Base-by-base conservation (phyloP, 2,329 filamentous ascomycete genomes). In the Exserohilum turcica region DNA sequence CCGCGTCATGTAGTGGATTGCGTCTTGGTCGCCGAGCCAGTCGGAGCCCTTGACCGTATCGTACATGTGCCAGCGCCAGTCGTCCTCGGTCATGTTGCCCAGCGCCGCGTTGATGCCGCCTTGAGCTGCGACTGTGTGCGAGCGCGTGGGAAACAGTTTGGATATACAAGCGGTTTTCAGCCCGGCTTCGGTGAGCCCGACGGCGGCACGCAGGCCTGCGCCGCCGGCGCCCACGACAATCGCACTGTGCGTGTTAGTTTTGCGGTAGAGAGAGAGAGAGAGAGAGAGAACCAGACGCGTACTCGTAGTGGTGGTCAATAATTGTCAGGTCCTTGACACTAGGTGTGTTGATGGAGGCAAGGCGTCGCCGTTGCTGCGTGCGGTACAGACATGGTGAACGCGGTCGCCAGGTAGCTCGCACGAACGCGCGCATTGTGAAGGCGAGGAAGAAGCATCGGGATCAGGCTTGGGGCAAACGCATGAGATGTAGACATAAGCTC, bases 101-200 rank as follows among this genome's bases (percentile, higher is more conserved):
- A 84, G 71, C 3, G 82, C 82, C 8, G 82, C 82, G 67, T 84
- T 84, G 67, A 87, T 87, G 59, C 85, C 85, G 58, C 85, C 84
- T 73, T 87, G 85, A 19, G 85, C 85, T n/a, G 85, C 85, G 53
- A 87, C 85, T 9, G 84, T 87, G 72, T 87, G 84, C 62, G 80
- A 84, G 74, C 85, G 77, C 15, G 85, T 87, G 28, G 83, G 83
- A 70, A 86, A 87, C 29, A 86, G 77, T 69, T 86, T 87, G 27
- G 82, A 83, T 58, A 87, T 80, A 74, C 84, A 87, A 57, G 84
- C 84, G 55, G 84, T 87, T 62, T 87, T 84, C 66, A 87, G 81
- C 7, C 84, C 84, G 59, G 83, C 82, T 74, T 86, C 84, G 28
- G 84, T 84, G 36, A 87, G 77, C 63, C 85, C 85, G 63, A 87